These are phyloP conservation scores for Phytophthora pini DNA, from an alignment of 352 stramenopile species.

Conservation along the genomic window DNA sequence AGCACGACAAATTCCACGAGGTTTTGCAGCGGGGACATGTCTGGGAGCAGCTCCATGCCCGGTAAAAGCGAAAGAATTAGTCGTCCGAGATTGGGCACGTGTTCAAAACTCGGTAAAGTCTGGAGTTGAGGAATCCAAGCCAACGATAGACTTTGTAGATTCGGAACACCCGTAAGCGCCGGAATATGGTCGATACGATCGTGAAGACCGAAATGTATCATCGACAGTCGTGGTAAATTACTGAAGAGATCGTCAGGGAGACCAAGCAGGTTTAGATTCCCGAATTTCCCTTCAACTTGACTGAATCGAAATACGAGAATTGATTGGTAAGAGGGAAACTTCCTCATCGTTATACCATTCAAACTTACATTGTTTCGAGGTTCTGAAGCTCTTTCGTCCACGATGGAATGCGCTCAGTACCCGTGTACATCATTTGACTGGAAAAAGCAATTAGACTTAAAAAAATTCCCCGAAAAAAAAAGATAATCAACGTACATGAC, in stretches of 20 bases:
- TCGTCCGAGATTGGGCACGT: slow-evolving; percentile 11
- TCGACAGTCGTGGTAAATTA: slow-evolving; percentile 20
- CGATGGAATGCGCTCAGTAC: slow-evolving; percentile 5
- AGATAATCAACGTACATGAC: slow-evolving; percentile 6
- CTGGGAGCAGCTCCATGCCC: slow-evolving; percentile 18
- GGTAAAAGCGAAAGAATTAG: slow-evolving; percentile 19
- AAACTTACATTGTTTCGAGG: slow-evolving; percentile 28
- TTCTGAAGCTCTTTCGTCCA: slow-evolving; percentile 17
- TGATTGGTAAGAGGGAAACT: not conserved
- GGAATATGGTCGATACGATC: slow-evolving; percentile 12
- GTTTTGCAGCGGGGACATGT: slow-evolving; percentile 22
- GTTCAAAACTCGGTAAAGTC: slow-evolving; percentile 19
- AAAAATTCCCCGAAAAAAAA: not conserved
- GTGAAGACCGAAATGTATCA: slow-evolving; percentile 26
- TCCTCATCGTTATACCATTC: no score
- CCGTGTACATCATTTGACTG: slow-evolving; percentile 24
- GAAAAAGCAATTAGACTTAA: no score
- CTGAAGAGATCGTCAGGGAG: slow-evolving; percentile 25
- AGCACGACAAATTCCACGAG: slow-evolving; percentile 24
- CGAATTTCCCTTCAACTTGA: slow-evolving; percentile 31
- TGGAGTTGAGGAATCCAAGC: slow-evolving; percentile 16
- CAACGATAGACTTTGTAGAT: slow-evolving; percentile 21
- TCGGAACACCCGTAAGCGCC: slow-evolving; percentile 17
- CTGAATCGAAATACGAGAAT: slow-evolving; percentile 3
- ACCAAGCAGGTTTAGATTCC: slow-evolving; percentile 13